Base-by-base conservation (phyloP, 2,329 filamentous ascomycete genomes). In the Stylonectria norvegica region DNA sequence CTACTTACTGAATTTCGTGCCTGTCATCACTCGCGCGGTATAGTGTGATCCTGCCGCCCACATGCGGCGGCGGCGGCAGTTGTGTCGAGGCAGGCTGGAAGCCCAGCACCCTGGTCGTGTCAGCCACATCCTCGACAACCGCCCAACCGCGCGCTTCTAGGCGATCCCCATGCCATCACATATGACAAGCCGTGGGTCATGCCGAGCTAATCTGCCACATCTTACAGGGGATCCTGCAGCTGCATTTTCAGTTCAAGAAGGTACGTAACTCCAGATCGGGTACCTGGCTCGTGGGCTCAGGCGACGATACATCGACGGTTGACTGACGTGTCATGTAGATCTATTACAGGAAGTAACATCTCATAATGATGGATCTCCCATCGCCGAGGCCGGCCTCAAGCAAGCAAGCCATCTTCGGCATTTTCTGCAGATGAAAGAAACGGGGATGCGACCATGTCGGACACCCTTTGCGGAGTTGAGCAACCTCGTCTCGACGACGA, bases 241-340 rank as follows among this genome's bases (percentile, higher is more conserved):
- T 98, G 43, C 91, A 97, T 64, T 98, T 98, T 64, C 90, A 96
- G 65, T 96, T 97, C 75, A 98, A 97, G 67, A 95, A 95, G 81
- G 89, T 94, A 66, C 60, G 66, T 53, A 40, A 40, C 37, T 29
- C 15, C 22, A 22, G 18, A 34, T 41, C 40, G 39, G 32, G 9
- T 10, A 9, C 14, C 27, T 5, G 17, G 30, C 27, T 17, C 23
- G 32, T 15, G n/a, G n/a, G n/a, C n/a, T n/a, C n/a, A n/a, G n/a
- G n/a, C n/a, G n/a, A n/a, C n/a, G n/a, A 27, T 18, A 20, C 36
- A 37, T 47, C 12, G 25, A 45, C 29, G 15, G 27, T 22, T 32
- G 29, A 45, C 60, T 60, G 40, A 64, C 49, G 20, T 39, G 28
- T 40, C 48, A 36, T 49, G 27, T 54, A 75, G 75, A 72, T 79